Conservation (phyloP, 192 early-diverging fungal genomes). For the Backusella luteola region DNA sequence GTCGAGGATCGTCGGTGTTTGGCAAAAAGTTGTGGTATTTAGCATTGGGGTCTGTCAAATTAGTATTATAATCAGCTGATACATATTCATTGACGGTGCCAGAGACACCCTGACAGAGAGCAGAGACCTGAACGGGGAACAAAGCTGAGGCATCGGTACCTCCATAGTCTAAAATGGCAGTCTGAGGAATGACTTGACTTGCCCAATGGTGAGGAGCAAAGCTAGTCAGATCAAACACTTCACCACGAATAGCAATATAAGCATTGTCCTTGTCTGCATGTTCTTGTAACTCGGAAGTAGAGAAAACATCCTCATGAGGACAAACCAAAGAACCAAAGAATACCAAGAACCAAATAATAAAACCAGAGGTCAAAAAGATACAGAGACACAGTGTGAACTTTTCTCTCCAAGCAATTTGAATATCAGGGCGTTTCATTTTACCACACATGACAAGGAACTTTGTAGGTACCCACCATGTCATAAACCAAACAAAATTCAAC, state of each 20-base stretch:
- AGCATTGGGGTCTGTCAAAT: conserved; percentile 48
- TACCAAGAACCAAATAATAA: conserved; percentile 86
- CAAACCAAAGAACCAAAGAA: conserved; percentile 74
- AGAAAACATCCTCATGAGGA: conserved; percentile 74
- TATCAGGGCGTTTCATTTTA: conserved; percentile 74
- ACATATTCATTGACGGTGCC: conserved; percentile 42
- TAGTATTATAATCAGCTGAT: conserved; percentile 48
- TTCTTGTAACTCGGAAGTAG: conserved; percentile 49
- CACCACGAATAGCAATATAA: conserved; percentile 71
- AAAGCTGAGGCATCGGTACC: conserved; percentile 62
- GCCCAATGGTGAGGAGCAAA: conserved; percentile 59
- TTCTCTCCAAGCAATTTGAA: conserved; percentile 96
- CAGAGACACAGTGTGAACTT: conserved; percentile 90
- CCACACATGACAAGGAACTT: conserved; percentile 64
- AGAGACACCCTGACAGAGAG: conserved; percentile 47
- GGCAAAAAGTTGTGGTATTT: conserved; percentile 73
- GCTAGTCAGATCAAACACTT: conserved; percentile 77
- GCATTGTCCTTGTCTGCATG: conserved; percentile 50
- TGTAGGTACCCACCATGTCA: conserved; percentile 86
- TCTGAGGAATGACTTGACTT: conserved; percentile 54
- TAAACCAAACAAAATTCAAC: conserved; percentile 78
- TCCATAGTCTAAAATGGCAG: conserved; percentile 45
- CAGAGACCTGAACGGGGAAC: conserved; percentile 75
- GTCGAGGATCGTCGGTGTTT: conserved; percentile 55
- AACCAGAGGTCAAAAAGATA: conserved; percentile 72